These are phyloP conservation scores for Calonectria hawksworthii DNA, from an alignment of 2,329 filamentous ascomycete genomes.

Conservation along the genomic window DNA sequence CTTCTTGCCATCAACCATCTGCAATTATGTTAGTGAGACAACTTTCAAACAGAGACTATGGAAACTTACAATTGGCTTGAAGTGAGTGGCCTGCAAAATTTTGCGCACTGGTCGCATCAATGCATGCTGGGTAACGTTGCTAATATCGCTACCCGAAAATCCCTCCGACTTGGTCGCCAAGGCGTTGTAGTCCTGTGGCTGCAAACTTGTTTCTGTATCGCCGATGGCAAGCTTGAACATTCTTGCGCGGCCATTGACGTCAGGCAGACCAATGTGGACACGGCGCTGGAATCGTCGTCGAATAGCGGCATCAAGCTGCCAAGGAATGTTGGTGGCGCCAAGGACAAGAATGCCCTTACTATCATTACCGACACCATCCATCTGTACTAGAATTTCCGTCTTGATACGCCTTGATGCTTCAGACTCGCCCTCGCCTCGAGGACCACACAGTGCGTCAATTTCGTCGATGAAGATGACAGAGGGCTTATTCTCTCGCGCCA, in stretches of 20 bases:
- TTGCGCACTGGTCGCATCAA: slow-evolving; percentile 98
- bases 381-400: slow-evolving; percentile 97
- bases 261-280: slow-evolving; percentile 95
- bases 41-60: fast-evolving
- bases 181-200: slow-evolving; percentile 81
- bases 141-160: slow-evolving; percentile 96
- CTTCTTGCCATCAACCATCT: slow-evolving; percentile 75
- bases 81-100: slow-evolving; percentile 97
- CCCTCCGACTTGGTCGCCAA: slow-evolving; percentile 89
- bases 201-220: slow-evolving; percentile 88
- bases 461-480: slow-evolving; percentile 99
- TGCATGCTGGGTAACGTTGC: slow-evolving; percentile 94
- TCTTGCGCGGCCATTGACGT: slow-evolving; percentile 85
- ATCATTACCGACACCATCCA: slow-evolving; percentile 98
- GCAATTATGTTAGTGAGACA: slow-evolving; percentile 61
- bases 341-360: slow-evolving; percentile 94
- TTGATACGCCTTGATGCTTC: slow-evolving; percentile 98
- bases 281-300: slow-evolving; percentile 94
- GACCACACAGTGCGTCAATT: slow-evolving; percentile 95
- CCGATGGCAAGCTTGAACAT: slow-evolving; percentile 99
- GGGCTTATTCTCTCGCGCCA: slow-evolving; percentile 98
- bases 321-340: slow-evolving; percentile 97
- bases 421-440: slow-evolving; percentile 93
- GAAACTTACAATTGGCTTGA: slow-evolving; percentile 80
- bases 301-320: slow-evolving; percentile 97